Evolutionary conservation across 2,329 filamentous ascomycete genomes (phyloP), one percentile per base, ranked within the genome.

Genomic region (Nemania abortiva): DNA sequence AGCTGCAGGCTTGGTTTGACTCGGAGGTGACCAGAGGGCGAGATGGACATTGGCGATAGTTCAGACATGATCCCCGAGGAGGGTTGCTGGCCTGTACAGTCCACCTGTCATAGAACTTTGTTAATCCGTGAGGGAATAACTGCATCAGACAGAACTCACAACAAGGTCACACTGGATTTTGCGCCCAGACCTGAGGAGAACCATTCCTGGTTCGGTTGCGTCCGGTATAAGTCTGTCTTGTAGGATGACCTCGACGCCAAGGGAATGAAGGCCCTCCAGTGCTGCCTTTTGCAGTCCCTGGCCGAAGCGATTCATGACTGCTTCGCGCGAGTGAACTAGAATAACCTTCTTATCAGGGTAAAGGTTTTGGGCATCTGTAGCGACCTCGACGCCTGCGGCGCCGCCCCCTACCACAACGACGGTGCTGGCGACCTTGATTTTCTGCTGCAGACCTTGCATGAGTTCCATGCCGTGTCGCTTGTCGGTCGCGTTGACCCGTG

Each of bases 291-390:
- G 62, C n/a, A 64, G 31, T 20, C 62, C 54, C 13, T 58, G 45
- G 15, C 62, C 54, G 31, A 64, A 64, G 7, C 54, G 62, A 18
- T 64, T 64, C 62, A 64, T 64, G 31, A 64, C 62, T 6, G 53
- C 53, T 22, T 57, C 39, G 20, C 52, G 61, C 9, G 62, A 64
- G 31, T 64, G 62, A n/a, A 64, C 45, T 20, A 64, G 42, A 52
- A 64, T 57, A 10, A 64, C 18, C 45, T 57, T 64, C 54, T 64
- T 57, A 29, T n/a, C 18, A 3, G 62, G 62, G 15, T 64, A 64
- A n/a, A 63, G 61, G 42, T 64, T 57, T 24, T 64, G 62, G 6
- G 54, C 54, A 45, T 58, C 53, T 31, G 53, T 64, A 10, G 62
- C 62, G 9, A 64, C 15, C 20, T 64, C 62, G 9, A 64, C 62